Evolutionary conservation across 495 filamentous ascomycete genomes (phyloP).

Genomic region (Hypoxylon crocopeplum): DNA sequence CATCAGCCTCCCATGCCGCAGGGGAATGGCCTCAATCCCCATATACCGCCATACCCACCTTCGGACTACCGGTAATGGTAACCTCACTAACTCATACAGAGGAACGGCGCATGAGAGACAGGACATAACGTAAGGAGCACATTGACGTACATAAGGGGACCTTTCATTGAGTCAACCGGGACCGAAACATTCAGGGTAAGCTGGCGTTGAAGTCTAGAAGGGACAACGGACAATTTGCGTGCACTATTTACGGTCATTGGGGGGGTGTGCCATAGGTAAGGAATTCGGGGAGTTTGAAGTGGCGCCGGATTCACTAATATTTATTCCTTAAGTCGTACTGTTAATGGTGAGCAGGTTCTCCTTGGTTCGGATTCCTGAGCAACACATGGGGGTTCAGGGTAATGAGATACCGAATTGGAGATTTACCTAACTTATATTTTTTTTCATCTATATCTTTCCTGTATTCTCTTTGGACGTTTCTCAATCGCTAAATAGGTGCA

Average conservation of each 20-base stretch:
- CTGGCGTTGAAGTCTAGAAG: slow-evolving; percentile 28
- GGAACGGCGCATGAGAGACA: not conserved
- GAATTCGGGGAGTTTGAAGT: slow-evolving; percentile 4
- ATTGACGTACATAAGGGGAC: slow-evolving; percentile 13
- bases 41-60: slow-evolving; percentile 17
- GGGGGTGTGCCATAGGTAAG: too few relatives aligned
- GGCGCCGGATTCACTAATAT: not conserved
- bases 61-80: slow-evolving; percentile 14
- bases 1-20: slow-evolving; percentile 20
- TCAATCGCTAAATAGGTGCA: too few relatives aligned
- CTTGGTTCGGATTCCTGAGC: slow-evolving; percentile 2
- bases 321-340: slow-evolving; percentile 5
- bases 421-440: not conserved
- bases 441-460: slow-evolving; percentile 6
- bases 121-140: slow-evolving; percentile 2
- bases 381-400: slow-evolving; percentile 1
- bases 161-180: not conserved
- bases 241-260: not conserved
- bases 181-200: not conserved
- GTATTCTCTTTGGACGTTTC: not conserved
- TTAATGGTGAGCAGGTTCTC: slow-evolving; percentile 19
- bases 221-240: slow-evolving; percentile 14
- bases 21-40: slow-evolving; percentile 15
- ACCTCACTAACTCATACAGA: not conserved
- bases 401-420: slow-evolving; percentile 22